Conservation (phyloP, 2,329 filamentous ascomycete species). For the Ascochyta fabae region DNA sequence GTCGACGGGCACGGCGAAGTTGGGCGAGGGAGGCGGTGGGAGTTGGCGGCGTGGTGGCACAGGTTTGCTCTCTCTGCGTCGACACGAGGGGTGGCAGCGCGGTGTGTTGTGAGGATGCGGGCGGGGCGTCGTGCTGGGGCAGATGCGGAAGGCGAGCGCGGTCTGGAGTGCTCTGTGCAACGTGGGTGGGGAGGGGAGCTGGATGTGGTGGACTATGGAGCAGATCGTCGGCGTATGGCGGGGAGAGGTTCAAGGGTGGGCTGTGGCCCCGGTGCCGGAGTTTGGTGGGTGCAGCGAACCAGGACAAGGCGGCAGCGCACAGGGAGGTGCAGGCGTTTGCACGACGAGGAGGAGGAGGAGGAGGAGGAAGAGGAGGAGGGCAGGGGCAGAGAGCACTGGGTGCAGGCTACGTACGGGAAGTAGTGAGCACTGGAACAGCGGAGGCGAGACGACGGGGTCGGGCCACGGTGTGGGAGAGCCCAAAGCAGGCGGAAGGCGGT, state of each 20-base stretch:
- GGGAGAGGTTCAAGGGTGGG: slow-evolving; percentile 33
- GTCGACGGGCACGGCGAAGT: slow-evolving; percentile 28
- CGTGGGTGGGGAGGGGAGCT: slow-evolving; percentile 18
- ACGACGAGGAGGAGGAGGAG: not conserved
- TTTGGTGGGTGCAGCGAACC: slow-evolving; percentile 6
- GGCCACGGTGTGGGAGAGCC: slow-evolving; percentile 22
- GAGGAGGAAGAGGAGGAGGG: not conserved
- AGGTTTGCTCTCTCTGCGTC: slow-evolving; percentile 37
- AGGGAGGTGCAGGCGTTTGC: not conserved
- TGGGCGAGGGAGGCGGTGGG: slow-evolving; percentile 19
- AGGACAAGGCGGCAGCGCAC: slow-evolving; percentile 6
- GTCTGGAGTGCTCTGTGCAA: slow-evolving; percentile 24
- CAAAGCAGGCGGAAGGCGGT: slow-evolving; percentile 37
- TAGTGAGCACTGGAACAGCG: slow-evolving; percentile 15
- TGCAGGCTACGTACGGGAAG: too few species aligned
- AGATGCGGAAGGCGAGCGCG: slow-evolving; percentile 17
- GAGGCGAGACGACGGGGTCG: slow-evolving; percentile 26
- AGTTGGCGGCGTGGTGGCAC: slow-evolving; percentile 30
- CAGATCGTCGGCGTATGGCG: slow-evolving; percentile 37
- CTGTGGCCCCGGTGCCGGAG: slow-evolving; percentile 23
- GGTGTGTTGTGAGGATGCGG: slow-evolving; percentile 3
- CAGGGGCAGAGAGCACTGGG: slow-evolving; percentile 9
- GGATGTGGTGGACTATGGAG: slow-evolving; percentile 30
- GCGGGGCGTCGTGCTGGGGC: slow-evolving; percentile 5
- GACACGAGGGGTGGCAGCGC: slow-evolving; percentile 23